Evolutionary conservation across 169 alveolate genomes (phyloP).

Genomic region (Toxoplasma gondii): DNA sequence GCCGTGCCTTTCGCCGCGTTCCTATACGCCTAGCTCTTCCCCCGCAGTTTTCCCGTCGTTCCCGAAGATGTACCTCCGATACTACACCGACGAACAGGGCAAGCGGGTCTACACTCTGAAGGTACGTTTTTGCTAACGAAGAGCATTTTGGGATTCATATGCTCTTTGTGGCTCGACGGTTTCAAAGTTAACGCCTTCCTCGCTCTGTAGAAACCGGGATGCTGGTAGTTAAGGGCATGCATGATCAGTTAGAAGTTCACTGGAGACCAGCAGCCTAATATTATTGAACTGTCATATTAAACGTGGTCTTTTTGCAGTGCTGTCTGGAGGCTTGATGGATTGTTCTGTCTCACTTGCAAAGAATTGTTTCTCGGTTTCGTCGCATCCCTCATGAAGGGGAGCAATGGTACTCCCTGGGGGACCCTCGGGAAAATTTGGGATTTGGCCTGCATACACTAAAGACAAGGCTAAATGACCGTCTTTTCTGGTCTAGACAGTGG

Average conservation of each 20-base stretch:
- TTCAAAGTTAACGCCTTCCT: not conserved
- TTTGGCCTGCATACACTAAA: too few species aligned
- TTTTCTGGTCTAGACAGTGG: too few species aligned
- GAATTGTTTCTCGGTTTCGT: too few species aligned
- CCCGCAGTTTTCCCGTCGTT: not conserved
- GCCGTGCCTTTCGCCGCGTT: not conserved
- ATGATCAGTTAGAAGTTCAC: not conserved
- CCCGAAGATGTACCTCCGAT: constrained; percentile 68
- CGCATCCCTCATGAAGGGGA: too few species aligned
- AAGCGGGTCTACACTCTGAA: constrained; percentile 70
- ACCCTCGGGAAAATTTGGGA: too few species aligned
- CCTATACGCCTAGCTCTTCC: not conserved
- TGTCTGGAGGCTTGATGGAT: too few species aligned
- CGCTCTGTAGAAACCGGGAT: too few species aligned
- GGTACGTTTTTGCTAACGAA: constrained; percentile 30
- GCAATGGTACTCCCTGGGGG: too few species aligned
- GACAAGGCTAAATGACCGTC: too few species aligned
- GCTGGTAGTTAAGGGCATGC: too few species aligned
- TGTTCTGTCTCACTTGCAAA: too few species aligned
- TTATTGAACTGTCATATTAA: not conserved
- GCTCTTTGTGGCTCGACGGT: not conserved
- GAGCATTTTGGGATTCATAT: too few species aligned
- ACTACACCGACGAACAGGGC: constrained; percentile 66
- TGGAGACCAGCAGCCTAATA: not conserved
- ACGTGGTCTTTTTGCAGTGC: not conserved